A percentile compares a stretch with the other conserved stretches of the same genome.
Evolutionary conservation across 192 early-diverging fungal species (phyloP).

Genomic region (Backusella circina): DNA sequence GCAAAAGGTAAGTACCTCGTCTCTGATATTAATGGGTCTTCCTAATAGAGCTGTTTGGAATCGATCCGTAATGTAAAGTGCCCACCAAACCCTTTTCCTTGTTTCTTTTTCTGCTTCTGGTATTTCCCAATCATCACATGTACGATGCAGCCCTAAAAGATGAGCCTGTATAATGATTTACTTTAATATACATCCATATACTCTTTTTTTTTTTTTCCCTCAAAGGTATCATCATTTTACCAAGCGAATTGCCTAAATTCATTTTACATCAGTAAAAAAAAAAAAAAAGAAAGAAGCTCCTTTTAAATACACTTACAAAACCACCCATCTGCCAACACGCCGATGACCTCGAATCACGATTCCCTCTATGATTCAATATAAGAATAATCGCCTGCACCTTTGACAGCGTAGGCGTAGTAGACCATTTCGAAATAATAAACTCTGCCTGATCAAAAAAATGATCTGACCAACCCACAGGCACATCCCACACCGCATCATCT

Average conservation of each 20-base stretch:
- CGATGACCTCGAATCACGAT: constrained; percentile 21
- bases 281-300: not conserved
- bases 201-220: not conserved
- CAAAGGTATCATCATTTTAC: not conserved
- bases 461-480: constrained; percentile 23
- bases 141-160: not conserved
- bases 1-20: not conserved
- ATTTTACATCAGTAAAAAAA: not conserved
- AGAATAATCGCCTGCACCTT: constrained; percentile 29
- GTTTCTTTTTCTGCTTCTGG: not conserved
- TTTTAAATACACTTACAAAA: constrained; percentile 1
- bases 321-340: constrained; percentile 26
- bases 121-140: constrained; percentile 7
- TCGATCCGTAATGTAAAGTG: not conserved
- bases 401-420: constrained; percentile 14
- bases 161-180: not conserved
- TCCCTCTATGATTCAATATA: constrained; percentile 21
- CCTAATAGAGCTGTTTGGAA: constrained; percentile 1
- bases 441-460: constrained; percentile 25
- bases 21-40: constrained; percentile 3
- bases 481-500: constrained; percentile 21
- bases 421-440: constrained; percentile 10
- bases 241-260: not conserved
- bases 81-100: constrained; percentile 7
- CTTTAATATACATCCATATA: not conserved